These are phyloP conservation scores for Sporothrix mexicana DNA, from an alignment of 2,329 filamentous ascomycete genomes.

Conservation along the genomic window DNA sequence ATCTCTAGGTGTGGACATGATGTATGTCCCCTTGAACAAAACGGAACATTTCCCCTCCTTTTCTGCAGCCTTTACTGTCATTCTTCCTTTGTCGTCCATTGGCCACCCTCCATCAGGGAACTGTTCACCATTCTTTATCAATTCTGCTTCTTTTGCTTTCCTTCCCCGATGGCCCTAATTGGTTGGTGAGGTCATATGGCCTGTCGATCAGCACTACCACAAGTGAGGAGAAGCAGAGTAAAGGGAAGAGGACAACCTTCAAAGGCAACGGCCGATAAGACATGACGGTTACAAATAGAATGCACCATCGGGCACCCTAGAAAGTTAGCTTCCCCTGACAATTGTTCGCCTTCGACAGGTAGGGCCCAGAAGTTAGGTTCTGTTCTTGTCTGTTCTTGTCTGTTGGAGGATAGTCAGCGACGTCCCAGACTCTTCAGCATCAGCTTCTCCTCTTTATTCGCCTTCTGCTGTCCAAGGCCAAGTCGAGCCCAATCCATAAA, in stretches of 20 bases:
- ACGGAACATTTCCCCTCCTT: too few species aligned
- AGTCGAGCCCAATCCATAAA: neutral
- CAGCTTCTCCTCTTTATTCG: neutral
- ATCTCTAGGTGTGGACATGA: neutral
- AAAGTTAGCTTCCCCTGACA: neutral
- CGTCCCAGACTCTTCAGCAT: neutral
- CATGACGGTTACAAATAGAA: too few species aligned
- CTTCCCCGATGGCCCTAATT: slow-evolving; percentile 17
- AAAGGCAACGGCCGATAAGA: too few species aligned
- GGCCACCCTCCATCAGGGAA: slow-evolving; percentile 28
- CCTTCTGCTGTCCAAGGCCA: slow-evolving; percentile 8
- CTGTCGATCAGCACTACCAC: slow-evolving; percentile 19
- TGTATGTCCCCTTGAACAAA: neutral
- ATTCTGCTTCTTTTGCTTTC: neutral
- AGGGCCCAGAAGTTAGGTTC: neutral
- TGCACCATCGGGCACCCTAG: neutral
- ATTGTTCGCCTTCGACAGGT: slow-evolving; percentile 6
- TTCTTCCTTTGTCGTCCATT: slow-evolving; percentile 21
- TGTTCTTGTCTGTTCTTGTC: neutral
- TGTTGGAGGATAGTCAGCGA: slow-evolving; percentile 19
- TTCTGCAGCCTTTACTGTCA: neutral
- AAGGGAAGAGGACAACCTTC: neutral
- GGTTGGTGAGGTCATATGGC: slow-evolving; percentile 27
- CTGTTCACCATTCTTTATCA: neutral
- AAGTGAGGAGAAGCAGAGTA: neutral